A percentile compares a stretch with the other conserved stretches of the same genome.
Evolutionary conservation across 2,329 filamentous ascomycete species (phyloP).

Genomic region (Zasmidium citrigriseum): DNA sequence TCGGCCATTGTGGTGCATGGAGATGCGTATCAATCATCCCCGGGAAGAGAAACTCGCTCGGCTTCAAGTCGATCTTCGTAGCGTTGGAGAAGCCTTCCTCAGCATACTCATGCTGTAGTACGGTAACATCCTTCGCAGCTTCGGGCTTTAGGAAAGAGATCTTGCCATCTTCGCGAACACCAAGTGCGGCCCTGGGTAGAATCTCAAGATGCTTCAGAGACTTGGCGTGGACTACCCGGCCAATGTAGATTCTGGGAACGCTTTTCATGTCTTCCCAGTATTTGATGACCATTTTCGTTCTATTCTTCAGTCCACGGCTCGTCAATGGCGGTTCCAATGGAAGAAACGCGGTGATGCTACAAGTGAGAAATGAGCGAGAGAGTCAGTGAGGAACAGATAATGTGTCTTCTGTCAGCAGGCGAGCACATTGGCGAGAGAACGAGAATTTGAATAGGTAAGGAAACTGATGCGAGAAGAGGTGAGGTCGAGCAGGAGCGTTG

Average conservation of each 20-base stretch:
- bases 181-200: conserved; percentile 14
- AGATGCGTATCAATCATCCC: conserved; percentile 69
- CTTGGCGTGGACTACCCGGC: conserved; percentile 21
- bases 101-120: neutral
- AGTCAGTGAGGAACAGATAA: neutral
- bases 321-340: no score
- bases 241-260: conserved; percentile 12
- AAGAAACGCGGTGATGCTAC: no score
- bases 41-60: conserved; percentile 57
- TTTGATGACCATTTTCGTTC: conserved; percentile 1
- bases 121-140: neutral
- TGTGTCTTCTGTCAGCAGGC: no score
- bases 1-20: conserved; percentile 62
- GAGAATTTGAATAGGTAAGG: no score
- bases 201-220: conserved; percentile 17
- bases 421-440: no score
- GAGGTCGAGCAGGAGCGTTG: no score
- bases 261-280: neutral
- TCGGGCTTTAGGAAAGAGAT: conserved; percentile 13
- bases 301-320: no score
- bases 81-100: conserved; percentile 9
- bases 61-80: conserved; percentile 36
- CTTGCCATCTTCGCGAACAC: conserved; percentile 12
- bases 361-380: neutral
- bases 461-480: no score